phyloP scores from a whole-genome alignment of 2,329 filamentous ascomycete species.

The Phialophora tarda region DNA sequence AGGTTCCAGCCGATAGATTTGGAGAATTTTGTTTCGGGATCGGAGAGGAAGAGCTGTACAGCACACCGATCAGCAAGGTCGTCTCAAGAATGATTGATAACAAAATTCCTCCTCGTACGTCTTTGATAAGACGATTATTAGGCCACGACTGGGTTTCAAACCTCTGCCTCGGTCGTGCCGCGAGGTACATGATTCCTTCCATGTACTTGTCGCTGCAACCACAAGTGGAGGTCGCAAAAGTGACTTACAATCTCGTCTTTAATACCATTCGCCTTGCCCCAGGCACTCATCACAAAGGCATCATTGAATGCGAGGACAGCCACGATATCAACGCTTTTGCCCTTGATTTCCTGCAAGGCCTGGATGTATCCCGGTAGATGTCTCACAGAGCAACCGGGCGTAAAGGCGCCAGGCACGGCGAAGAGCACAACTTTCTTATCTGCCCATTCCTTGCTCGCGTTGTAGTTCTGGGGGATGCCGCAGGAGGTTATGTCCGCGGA shows the following conservation, averaged over 20 bases:
- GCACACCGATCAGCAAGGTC: not conserved
- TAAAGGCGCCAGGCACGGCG: constrained; percentile 78
- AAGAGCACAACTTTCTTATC: constrained; percentile 75
- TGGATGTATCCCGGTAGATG: constrained; percentile 82
- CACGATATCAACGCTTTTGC: constrained; percentile 82
- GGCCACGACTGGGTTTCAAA: not conserved
- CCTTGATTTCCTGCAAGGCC: constrained; percentile 71
- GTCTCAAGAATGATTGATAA: not conserved
- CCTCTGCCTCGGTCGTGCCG: not conserved
- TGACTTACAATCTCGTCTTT: constrained; percentile 68
- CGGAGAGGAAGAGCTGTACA: constrained; percentile 73
- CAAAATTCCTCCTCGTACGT: not conserved
- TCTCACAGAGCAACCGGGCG: constrained; percentile 79
- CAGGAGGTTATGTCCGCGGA: constrained; percentile 72
- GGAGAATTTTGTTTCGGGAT: constrained; percentile 74
- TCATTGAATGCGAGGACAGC: constrained; percentile 85
- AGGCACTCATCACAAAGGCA: constrained; percentile 83
- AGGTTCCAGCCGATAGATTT: constrained; percentile 77
- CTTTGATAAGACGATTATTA: constrained; percentile 21
- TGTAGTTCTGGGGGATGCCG: constrained; percentile 76
- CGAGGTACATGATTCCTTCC: not conserved
- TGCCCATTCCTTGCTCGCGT: constrained; percentile 77
- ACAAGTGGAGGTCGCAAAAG: not conserved
- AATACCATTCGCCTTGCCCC: constrained; percentile 85
- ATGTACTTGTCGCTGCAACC: not conserved